These are phyloP conservation scores for Staphylotrichum tortipilum DNA, from an alignment of 495 filamentous ascomycete species.

Conservation along the genomic window DNA sequence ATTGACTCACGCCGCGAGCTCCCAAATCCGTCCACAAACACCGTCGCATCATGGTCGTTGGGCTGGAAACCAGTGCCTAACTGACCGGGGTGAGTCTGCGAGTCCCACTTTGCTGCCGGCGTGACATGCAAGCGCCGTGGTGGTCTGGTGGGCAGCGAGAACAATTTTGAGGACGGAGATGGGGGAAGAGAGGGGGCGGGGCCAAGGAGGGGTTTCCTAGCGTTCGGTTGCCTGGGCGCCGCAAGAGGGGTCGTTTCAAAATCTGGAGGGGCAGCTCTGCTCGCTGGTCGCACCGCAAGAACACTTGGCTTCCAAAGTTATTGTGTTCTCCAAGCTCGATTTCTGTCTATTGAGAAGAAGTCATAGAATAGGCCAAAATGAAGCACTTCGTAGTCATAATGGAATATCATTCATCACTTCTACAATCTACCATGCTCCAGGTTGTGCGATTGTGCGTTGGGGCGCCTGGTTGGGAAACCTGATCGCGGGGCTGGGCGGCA, in stretches of 20 bases:
- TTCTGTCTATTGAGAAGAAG: too few relatives aligned
- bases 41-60: constrained; percentile 15
- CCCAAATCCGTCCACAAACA: neutral
- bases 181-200: neutral
- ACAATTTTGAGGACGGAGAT: neutral
- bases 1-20: constrained; percentile 13
- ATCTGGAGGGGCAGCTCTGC: neutral
- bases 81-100: neutral
- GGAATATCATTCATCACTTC: too few relatives aligned
- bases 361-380: too few relatives aligned
- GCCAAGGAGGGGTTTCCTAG: constrained; percentile 7
- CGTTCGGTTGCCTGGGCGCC: constrained; percentile 7
- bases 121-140: neutral
- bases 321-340: too few relatives aligned
- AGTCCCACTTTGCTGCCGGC: constrained; percentile 7
- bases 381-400: too few relatives aligned
- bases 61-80: constrained; percentile 23
- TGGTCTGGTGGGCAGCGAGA: neutral
- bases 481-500: constrained; percentile 15
- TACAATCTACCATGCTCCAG: too few relatives aligned
- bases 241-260: constrained; percentile 11
- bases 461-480: constrained; percentile 4
- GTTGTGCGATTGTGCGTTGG: neutral
- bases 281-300: too few relatives aligned
- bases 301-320: too few relatives aligned